phyloP scores from a whole-genome alignment of 2,329 filamentous ascomycete species.

The Penicillium sp. region DNA sequence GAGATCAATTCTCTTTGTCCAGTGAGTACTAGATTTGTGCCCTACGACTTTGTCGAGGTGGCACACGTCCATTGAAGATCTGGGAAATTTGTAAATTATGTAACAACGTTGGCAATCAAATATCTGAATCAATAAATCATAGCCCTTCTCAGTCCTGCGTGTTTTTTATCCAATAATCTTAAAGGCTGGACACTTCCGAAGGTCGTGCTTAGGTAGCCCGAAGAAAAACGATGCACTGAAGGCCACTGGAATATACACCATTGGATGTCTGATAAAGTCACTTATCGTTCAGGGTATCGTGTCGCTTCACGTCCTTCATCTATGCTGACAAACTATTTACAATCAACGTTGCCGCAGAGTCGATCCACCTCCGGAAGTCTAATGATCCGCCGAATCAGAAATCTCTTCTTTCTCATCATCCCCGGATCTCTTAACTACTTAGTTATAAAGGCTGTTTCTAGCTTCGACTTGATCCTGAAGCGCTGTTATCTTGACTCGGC shows the following conservation, averaged over 20 bases:
- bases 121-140: too few relatives aligned
- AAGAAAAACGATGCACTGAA: too few relatives aligned
- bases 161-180: too few relatives aligned
- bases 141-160: too few relatives aligned
- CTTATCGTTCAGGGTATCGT: too few relatives aligned
- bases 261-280: too few relatives aligned
- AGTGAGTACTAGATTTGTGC: conserved; percentile 45
- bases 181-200: too few relatives aligned
- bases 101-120: not conserved
- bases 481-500: conserved; percentile 8
- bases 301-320: too few relatives aligned
- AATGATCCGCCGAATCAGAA: conserved; percentile 13
- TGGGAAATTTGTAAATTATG: conserved; percentile 25
- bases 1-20: conserved; percentile 24
- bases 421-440: not conserved
- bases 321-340: too few relatives aligned
- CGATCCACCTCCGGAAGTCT: not conserved
- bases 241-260: too few relatives aligned
- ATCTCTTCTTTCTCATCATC: conserved; percentile 15
- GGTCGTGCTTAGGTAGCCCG: too few relatives aligned
- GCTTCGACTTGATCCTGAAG: not conserved
- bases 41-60: conserved; percentile 30
- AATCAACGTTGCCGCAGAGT: too few relatives aligned
- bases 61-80: conserved; percentile 44
- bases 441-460: not conserved